Conservation (phyloP, 495 filamentous ascomycete species). For the Aspergillus heteromorphus region DNA sequence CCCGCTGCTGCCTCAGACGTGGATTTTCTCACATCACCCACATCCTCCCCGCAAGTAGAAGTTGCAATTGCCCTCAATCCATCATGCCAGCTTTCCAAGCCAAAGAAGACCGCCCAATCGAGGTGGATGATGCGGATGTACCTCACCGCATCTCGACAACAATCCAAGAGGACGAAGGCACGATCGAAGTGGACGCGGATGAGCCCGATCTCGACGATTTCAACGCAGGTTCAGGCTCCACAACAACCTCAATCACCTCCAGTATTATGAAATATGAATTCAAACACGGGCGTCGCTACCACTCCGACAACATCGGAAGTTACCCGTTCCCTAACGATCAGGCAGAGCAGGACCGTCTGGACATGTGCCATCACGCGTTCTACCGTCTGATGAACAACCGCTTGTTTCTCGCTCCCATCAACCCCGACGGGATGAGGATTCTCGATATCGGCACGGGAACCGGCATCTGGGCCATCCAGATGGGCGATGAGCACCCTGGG, state of each 20-base stretch:
- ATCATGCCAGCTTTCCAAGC: background rate
- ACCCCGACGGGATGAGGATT: conserved; percentile 6
- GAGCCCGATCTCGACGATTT: too few species aligned
- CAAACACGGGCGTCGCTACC: conserved; percentile 22
- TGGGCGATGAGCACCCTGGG: conserved; percentile 15
- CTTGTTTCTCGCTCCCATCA: conserved; percentile 18
- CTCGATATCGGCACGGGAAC: conserved; percentile 22
- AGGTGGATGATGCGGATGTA: conserved; percentile 4
- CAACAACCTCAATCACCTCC: conserved; percentile 18
- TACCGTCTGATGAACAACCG: conserved; percentile 9
- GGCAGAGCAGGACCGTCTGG: conserved; percentile 22
- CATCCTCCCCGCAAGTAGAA: too few species aligned
- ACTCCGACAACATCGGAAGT: conserved; percentile 15
- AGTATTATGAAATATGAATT: conserved; percentile 22
- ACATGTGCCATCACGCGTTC: conserved; percentile 20
- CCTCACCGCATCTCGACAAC: too few species aligned
- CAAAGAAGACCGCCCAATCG: background rate
- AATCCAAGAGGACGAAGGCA: too few species aligned
- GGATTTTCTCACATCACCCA: background rate
- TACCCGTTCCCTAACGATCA: conserved; percentile 28
- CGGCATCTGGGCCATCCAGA: conserved; percentile 46
- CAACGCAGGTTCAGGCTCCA: too few species aligned
- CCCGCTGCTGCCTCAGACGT: too few species aligned
- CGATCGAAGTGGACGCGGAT: too few species aligned
- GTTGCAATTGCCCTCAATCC: too few species aligned